Base-by-base conservation (phyloP, 306 rosid genomes). In the Pyrus bretschneideri region DNA sequence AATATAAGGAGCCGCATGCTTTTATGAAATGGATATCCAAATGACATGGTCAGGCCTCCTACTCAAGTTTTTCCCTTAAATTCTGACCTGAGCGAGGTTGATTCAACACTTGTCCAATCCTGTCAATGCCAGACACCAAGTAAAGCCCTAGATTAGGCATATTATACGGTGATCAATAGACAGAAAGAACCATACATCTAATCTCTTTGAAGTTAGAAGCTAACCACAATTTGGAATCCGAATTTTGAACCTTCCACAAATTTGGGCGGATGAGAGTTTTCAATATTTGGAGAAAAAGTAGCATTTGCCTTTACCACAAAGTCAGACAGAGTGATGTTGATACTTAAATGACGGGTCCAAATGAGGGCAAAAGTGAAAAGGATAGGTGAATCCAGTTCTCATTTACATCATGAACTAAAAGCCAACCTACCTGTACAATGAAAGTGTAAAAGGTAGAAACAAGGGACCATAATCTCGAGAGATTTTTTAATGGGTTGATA, bases 331-430 rank as follows among this genome's bases (percentile, higher is more conserved):
- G 46, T 69, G 85, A 78, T 63, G 87, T 71, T 81, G 90, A 83
- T 79, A 72, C 80, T 79, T 69, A 38, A 77, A 68, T 64, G 71
- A 68, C 76, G 86, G 66, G 83, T 83, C 89, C 84, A 59, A 79
- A 70, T 86, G 21, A 17, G 68, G 60, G 19, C 31, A 68, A 78
- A 80, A 63, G 79, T 55, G 79, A 81, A 72, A 85, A 65, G 12
- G 80, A 84, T 81, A 76, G 69, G 86, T 83, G 89, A 82, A 90
- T 90, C 96, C 68, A 78, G 80, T 87, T 85, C 91, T 72, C 75
- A 57, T 54, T 19, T 60, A 74, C 10, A 57, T 49, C 31, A 30
- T 7, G 22, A 73, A 75, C 81, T 33, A 67, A 52, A 84, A 67
- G 49, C 29, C 6, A 61, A 68, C 27, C 27, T 61, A 44, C 45